A percentile compares a stretch with the other conserved stretches of the same genome.
phyloP scores from a whole-genome alignment of 192 early-diverging fungal species.

The Endogone sp. region DNA sequence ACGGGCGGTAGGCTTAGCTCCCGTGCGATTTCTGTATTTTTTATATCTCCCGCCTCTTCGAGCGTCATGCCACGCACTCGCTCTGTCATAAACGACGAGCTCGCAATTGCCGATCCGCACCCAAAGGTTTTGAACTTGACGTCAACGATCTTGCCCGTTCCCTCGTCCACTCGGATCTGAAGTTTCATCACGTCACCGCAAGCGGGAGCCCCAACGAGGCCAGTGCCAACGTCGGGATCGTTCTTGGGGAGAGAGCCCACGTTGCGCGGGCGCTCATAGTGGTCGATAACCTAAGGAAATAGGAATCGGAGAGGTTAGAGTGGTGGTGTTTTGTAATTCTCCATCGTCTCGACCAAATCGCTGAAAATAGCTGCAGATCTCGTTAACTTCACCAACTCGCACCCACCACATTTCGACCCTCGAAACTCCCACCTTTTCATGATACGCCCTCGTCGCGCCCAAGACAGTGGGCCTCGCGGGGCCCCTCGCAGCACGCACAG shows the following conservation, averaged over 20 bases:
- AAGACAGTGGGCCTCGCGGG: neutral
- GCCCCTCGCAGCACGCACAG: too few species aligned
- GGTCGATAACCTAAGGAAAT: conserved; percentile 82
- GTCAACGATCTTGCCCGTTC: conserved; percentile 83
- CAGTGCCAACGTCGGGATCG: conserved; percentile 90
- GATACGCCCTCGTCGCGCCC: conserved; percentile 2
- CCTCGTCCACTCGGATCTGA: conserved; percentile 96
- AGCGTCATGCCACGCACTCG: conserved; percentile 93
- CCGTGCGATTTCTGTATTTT: conserved; percentile 96
- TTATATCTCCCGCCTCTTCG: conserved; percentile 87
- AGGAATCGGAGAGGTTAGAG: too few species aligned
- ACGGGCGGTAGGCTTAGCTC: conserved; percentile 94
- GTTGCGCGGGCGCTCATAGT: conserved; percentile 95
- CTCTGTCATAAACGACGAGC: conserved; percentile 88
- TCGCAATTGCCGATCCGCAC: conserved; percentile 96
- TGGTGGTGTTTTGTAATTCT: too few species aligned
- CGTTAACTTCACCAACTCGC: too few species aligned
- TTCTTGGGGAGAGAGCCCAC: conserved; percentile 89
- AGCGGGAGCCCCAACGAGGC: conserved; percentile 87
- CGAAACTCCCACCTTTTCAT: neutral
- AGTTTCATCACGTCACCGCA: conserved; percentile 93
- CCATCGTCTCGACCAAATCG: too few species aligned
- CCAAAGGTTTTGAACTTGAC: conserved; percentile 99
- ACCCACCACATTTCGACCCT: neutral
- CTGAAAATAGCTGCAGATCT: too few species aligned